Base-by-base conservation (phyloP, 1,139 yeast species). In the Saccharomycopsis hybrid region DNA sequence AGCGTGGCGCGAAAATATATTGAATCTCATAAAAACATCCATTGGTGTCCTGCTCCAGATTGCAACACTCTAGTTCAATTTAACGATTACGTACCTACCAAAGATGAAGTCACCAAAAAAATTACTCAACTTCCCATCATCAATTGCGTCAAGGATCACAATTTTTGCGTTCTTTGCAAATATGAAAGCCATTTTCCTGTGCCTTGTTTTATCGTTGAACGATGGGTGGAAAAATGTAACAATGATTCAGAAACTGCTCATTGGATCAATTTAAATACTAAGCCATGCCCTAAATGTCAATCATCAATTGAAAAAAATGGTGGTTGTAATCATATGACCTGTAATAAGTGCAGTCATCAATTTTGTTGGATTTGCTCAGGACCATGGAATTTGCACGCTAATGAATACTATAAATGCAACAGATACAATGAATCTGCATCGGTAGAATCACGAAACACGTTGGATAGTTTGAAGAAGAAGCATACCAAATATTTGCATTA, bases 311-410 rank as follows among this genome's bases (percentile, higher is more conserved):
- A 86, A 60, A 85, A 90, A 62, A 85, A 84, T 62, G 97, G 97
- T 33, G 97, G 97, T 0, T 92, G 97, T 66, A 90, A 92, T 66
- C 98, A 92, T 67, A 90, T 92, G 96, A 76, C 81, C 0, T 92
- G 99, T 64, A 71, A 77, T 4, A 83, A 81, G 55, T 92, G 99
- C 65, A 64, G 65, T 9, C 68, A 78, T 62, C 87, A 90, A 61
- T 92, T 89, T 63, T 92, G 99, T 64, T 92, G 99, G 99, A 81
- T 89, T 46, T 92, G 99, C 65, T 65, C 79, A 58, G 83, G 82
- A 5, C 74, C 71, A 35, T 94, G 98, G 98, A 60, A 63, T 1
- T 68, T 68, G n/a, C 98, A 92, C 66, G 81, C 80, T 0, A 71
- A 73, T 37, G 69, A 74, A 47, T 81, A 69, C 65, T 89, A 80